Conservation (phyloP, 768 basidiomycete genomes). For the Mycena crocata region DNA sequence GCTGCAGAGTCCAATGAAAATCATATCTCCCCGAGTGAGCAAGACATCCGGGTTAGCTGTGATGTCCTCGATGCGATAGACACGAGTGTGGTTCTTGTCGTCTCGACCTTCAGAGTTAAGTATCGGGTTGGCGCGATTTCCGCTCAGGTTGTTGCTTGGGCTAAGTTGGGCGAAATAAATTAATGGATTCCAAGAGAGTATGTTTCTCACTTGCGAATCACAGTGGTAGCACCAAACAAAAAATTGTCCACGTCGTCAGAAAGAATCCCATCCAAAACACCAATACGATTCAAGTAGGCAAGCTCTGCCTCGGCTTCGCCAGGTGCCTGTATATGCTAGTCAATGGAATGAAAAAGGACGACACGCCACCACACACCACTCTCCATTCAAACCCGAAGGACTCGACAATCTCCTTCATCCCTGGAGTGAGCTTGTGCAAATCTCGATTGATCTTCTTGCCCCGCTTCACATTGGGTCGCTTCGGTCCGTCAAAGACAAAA, state of each 20-base stretch:
- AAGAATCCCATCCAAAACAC: conserved; percentile 87
- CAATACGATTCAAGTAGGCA: conserved; percentile 84
- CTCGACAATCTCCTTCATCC: conserved; percentile 83
- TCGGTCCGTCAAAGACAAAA: conserved; percentile 93
- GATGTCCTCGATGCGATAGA: conserved; percentile 57
- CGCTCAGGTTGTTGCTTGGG: conserved; percentile 77
- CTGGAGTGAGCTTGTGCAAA: conserved; percentile 73
- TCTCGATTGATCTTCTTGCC: conserved; percentile 76
- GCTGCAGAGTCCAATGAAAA: conserved; percentile 86
- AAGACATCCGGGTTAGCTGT: conserved; percentile 51
- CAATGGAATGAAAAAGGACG: conserved; percentile 40
- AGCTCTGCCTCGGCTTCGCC: conserved; percentile 97
- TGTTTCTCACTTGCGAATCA: conserved; percentile 86
- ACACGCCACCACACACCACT: conserved; percentile 58
- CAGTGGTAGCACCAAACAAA: conserved; percentile 85
- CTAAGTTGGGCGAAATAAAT: conserved; percentile 48
- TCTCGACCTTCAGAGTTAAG: conserved; percentile 76
- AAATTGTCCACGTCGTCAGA: conserved; percentile 96
- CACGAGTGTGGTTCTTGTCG: conserved; percentile 75
- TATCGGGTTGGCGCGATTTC: conserved; percentile 72
- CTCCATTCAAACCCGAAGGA: conserved; percentile 87
- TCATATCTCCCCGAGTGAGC: conserved; percentile 78
- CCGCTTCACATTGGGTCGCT: conserved; percentile 84
- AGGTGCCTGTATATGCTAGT: conserved; percentile 70
- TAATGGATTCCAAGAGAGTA: conserved; percentile 28